Conservation (phyloP, 495 filamentous ascomycete genomes). For the Corynascus novoguineensis region DNA sequence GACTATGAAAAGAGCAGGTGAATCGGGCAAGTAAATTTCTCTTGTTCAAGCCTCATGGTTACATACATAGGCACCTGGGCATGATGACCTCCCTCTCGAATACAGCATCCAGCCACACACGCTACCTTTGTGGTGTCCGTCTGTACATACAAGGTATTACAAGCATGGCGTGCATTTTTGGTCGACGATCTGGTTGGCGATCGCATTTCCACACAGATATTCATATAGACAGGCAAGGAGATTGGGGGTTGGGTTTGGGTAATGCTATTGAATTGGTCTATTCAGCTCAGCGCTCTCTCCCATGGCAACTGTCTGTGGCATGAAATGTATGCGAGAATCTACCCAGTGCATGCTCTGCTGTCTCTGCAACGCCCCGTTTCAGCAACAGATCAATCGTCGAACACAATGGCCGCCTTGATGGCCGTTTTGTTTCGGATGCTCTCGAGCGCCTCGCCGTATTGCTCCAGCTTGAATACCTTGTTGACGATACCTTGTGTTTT, state of each 20-base stretch:
- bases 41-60: background rate
- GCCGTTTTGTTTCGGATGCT: slow-evolving; percentile 60
- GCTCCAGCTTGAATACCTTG: slow-evolving; percentile 49
- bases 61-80: background rate
- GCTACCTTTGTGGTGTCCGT: slow-evolving; percentile 3
- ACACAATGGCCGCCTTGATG: slow-evolving; percentile 67
- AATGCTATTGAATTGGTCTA: background rate
- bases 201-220: slow-evolving; percentile 12
- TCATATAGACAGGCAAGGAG: slow-evolving; percentile 11
- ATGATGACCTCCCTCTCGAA: slow-evolving; percentile 10
- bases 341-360: background rate
- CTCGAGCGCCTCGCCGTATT: slow-evolving; percentile 50
- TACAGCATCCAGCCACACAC: background rate
- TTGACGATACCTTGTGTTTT: slow-evolving; percentile 54
- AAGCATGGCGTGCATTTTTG: slow-evolving; percentile 6
- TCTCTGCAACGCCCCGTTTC: background rate
- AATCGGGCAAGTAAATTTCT: background rate
- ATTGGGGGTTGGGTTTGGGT: slow-evolving; percentile 1
- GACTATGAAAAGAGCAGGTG: background rate
- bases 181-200: background rate
- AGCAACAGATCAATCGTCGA: slow-evolving; percentile 37
- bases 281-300: background rate
- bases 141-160: slow-evolving; percentile 3
- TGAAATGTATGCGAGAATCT: background rate
- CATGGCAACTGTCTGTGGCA: background rate